Evolutionary conservation across 1,139 yeast genomes (phyloP).

Genomic region (Geotrichum carabidarum): DNA sequence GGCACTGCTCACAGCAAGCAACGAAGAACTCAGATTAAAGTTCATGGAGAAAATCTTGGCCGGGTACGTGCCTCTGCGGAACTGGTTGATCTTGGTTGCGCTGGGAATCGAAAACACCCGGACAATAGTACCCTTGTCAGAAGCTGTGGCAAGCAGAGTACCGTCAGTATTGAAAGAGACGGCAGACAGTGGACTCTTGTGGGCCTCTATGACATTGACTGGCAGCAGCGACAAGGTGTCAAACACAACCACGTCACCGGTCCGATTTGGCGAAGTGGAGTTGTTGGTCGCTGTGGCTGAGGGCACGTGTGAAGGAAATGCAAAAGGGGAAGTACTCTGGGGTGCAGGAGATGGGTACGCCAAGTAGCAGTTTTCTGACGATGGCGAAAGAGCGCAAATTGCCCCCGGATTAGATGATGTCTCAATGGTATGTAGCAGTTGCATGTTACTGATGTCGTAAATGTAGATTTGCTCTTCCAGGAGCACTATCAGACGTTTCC

Average conservation of each 20-base stretch:
- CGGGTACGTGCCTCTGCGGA: conserved; percentile 91
- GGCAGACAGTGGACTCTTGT: conserved; percentile 78
- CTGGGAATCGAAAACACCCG: conserved; percentile 80
- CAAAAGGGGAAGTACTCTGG: conserved; percentile 38
- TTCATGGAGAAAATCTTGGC: conserved; percentile 79
- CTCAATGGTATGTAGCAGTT: conserved; percentile 80
- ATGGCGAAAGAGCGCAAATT: conserved; percentile 62
- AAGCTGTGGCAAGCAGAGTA: conserved; percentile 79
- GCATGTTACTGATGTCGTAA: conserved; percentile 85
- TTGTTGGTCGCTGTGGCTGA: conserved; percentile 22
- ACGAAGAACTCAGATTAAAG: conserved; percentile 69
- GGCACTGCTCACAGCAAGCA: conserved; percentile 80
- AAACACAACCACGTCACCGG: conserved; percentile 87
- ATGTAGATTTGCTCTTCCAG: conserved; percentile 82
- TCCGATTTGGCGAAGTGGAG: conserved; percentile 35
- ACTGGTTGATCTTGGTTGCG: conserved; percentile 80
- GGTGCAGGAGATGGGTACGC: conserved; percentile 82
- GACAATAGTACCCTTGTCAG: conserved; percentile 90
- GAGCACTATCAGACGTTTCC: conserved; percentile 66
- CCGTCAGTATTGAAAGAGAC: conserved; percentile 78
- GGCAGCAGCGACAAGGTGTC: conserved; percentile 77
- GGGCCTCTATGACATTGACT: conserved; percentile 86
- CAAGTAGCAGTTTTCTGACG: conserved; percentile 56
- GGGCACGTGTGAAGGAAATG: conserved; percentile 23
- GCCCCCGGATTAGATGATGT: conserved; percentile 60